Evolutionary conservation across 306 rosid species (phyloP), one percentile per base, ranked within the genome.

Genomic region (Casuarina equisetifolia): DNA sequence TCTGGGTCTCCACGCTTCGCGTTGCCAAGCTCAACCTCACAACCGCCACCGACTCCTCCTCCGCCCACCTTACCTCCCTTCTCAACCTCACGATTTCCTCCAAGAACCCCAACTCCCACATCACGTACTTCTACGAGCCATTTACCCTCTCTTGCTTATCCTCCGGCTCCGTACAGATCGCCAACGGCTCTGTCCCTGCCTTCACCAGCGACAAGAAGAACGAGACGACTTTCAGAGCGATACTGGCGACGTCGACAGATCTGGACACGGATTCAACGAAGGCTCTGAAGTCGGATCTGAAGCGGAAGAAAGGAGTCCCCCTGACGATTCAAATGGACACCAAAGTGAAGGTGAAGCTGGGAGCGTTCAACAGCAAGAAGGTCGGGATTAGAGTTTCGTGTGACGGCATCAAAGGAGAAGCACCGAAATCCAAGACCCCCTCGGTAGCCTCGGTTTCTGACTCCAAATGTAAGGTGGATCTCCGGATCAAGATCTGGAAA

Each of bases 401-500:
- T 70, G 84, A 77, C 0, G 96, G 89, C 13, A 86, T 95, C 64
- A 87, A 69, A 68, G 99, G 91, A 9, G 74, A 38, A 5, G 81
- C 87, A 16, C 97, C 97, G 42, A 82, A 75, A 54, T 97, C 94
- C n/a, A 95, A 90, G 85, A n/a, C 91, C 2, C 96, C 99, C 85
- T 48, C 96, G 80, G 85, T 90, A 76, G 97, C 91, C 15, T 81
- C 89, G 3, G 94, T 95, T 20, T 81, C 92, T 49, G 80, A 76
- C 74, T 79, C 99, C 6, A 84, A 90, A 51, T 96, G 99, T 74
- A 87, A 90, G 86, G 97, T 95, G 72, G 97, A 91, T 91, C 97
- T 96, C 52, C 90, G 99, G 78, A 87, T 96, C 91, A 96, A 90
- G 97, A 91, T 96, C 90, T 96, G 98, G 98, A 96, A 91, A 80